phyloP scores from a whole-genome alignment of 2,329 filamentous ascomycete genomes.

The Monosporascus ibericus region DNA sequence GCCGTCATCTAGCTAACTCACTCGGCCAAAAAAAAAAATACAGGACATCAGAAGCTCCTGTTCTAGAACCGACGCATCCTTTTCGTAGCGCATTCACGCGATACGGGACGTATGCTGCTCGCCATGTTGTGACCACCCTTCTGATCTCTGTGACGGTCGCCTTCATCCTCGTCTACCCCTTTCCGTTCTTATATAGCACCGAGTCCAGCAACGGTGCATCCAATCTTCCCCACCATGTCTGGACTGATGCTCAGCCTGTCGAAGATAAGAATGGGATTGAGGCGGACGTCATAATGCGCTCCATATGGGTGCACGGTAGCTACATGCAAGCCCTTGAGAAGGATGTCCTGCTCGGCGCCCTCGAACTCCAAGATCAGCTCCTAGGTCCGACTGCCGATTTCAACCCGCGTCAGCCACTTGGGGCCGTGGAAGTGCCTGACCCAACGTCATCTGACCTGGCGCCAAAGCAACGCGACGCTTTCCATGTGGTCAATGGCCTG shows the following conservation, averaged over 20 bases:
- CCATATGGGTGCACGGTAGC: constrained; percentile 74
- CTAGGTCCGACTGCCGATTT: constrained; percentile 56
- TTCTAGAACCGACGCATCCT: constrained; percentile 57
- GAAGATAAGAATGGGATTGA: constrained; percentile 41
- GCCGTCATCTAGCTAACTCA: too few relatives aligned
- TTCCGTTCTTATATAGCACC: constrained; percentile 67
- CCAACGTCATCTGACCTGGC: constrained; percentile 32
- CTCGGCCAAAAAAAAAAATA: constrained; percentile 2
- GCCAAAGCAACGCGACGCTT: constrained; percentile 42
- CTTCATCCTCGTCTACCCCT: constrained; percentile 65
- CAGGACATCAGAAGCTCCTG: constrained; percentile 70
- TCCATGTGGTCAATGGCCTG: constrained; percentile 54
- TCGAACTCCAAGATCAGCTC: constrained; percentile 65
- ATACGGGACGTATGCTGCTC: constrained; percentile 64
- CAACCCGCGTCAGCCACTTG: constrained; percentile 35
- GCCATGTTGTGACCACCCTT: constrained; percentile 68
- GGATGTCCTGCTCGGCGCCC: constrained; percentile 57
- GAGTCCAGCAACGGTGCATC: constrained; percentile 66
- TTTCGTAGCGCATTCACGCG: constrained; percentile 59
- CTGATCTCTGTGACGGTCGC: constrained; percentile 68
- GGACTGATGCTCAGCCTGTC: constrained; percentile 67
- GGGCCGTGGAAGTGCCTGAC: constrained; percentile 22
- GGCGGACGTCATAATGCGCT: constrained; percentile 74
- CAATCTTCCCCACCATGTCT: constrained; percentile 71
- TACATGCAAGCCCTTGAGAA: constrained; percentile 71